Conservation (phyloP, 1,284 basidiomycete species). For the Pulveroboletus sp. region DNA sequence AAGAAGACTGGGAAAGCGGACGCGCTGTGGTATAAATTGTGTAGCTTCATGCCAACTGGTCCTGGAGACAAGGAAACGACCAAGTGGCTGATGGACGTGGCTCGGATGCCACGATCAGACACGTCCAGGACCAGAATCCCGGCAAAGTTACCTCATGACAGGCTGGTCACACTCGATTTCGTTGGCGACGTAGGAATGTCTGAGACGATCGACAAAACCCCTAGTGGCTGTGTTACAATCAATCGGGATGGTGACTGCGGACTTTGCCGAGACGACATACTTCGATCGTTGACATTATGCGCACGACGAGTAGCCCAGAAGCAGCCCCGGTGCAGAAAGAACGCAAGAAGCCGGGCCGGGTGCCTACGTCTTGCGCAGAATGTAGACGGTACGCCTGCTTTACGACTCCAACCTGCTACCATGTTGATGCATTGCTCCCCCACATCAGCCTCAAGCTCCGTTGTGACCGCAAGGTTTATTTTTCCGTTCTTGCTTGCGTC, state of each 20-base stretch:
- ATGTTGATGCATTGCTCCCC: background rate
- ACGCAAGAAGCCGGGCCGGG: constrained; percentile 48
- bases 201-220: no score
- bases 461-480: constrained; percentile 65
- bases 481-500: background rate
- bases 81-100: no score
- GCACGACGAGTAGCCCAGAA: constrained; percentile 14
- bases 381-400: constrained; percentile 52
- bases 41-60: no score
- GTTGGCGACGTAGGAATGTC: no score
- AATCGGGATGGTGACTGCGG: background rate
- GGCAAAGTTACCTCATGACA: no score
- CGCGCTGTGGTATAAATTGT: no score
- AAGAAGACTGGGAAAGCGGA: no score
- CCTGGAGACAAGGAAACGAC: no score
- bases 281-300: background rate
- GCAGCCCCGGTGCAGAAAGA: constrained; percentile 24
- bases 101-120: no score
- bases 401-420: no score
- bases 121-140: no score
- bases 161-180: no score
- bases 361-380: constrained; percentile 71
- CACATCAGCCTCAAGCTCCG: constrained; percentile 60
- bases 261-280: constrained; percentile 11
- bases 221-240: background rate